Evolutionary conservation across 768 basidiomycete genomes (phyloP).

Genomic region (Leccinum aurantiacum): DNA sequence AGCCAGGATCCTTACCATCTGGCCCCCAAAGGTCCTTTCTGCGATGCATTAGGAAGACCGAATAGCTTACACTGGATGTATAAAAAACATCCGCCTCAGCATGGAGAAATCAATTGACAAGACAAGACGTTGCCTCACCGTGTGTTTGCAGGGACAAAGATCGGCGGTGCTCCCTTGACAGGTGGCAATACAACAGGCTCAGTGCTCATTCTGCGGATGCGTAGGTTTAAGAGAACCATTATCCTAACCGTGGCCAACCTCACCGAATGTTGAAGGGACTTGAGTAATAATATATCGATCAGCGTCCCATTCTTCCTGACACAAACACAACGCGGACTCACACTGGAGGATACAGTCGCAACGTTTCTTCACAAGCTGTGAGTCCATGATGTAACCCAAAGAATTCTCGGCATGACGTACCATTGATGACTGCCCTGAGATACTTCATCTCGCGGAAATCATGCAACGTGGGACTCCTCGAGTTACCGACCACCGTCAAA

Average conservation of each 20-base stretch:
- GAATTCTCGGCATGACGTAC: constrained; percentile 11
- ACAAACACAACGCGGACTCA: constrained; percentile 12
- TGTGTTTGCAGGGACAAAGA: constrained; percentile 35
- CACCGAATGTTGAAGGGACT: constrained; percentile 31
- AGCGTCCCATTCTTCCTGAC: not conserved
- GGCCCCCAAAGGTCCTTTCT: constrained; percentile 66
- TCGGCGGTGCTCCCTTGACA: constrained; percentile 24
- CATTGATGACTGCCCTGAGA: constrained; percentile 40
- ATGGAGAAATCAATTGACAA: not conserved
- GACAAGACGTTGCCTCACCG: constrained; percentile 14
- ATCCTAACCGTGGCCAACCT: not conserved
- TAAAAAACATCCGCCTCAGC: not conserved
- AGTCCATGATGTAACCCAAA: not conserved
- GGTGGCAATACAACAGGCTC: constrained; percentile 26
- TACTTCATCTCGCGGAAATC: constrained; percentile 41
- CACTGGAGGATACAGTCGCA: constrained; percentile 34
- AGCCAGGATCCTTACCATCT: constrained; percentile 42
- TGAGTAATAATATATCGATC: not conserved
- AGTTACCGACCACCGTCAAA: constrained; percentile 26
- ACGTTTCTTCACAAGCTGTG: constrained; percentile 25
- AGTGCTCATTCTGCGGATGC: constrained; percentile 20
- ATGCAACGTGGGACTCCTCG: constrained; percentile 30
- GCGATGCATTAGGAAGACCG: constrained; percentile 58
- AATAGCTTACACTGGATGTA: constrained; percentile 40
- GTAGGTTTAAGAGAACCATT: not conserved